Base-by-base conservation (phyloP, 169 alveolate genomes). In the Toxoplasma gondii region DNA sequence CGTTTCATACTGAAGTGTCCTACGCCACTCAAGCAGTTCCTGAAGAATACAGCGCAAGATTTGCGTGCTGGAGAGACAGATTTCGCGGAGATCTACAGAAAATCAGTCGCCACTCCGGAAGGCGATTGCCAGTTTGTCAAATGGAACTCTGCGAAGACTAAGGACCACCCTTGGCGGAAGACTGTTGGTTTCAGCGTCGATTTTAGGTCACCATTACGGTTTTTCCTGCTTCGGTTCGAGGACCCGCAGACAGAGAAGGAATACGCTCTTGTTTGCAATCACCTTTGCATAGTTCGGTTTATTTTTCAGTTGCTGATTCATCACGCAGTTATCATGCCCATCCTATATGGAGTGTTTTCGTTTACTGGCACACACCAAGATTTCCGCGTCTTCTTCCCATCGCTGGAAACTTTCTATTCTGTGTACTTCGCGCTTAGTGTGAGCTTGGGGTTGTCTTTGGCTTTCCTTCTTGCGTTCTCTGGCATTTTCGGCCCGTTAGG, bases 271-370 rank as follows among this genome's bases (percentile, higher is more conserved):
- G 45, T 78, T 16, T 78, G 87, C 87, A 78, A 78, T 78, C 53
- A 78, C 53, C 87, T 78, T 5, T 78, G 87, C 24, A 78, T 78
- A 16, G 87, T 78, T 34, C 39, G 87, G 41, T 78, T 78, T 24
- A 27, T 78, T 27, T 78, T 78, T 24, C 87, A 78, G 44, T 34
- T 78, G 34, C 87, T 78, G 41, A 78, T 78, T 24, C 87, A 78
- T n/a, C 87, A 78, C 34, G 87, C 53, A 39, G 87, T 78, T 39
- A 78, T 78, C 44, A 78, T 78, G 87, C 87, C 87, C 87, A 78
- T 78, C 34, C 87, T 78, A 24, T n/a, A 38, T 34, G 41, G 27
- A 19, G 87, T 78, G 29, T 78, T 78, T 27, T 34, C 87, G 0
- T 27, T 34, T 27, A 78, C 87, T 19, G 87, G 87, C 0, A 34